Evolutionary conservation across 805 yeast genomes (phyloP).

Genomic region (Teunomyces pallodes): DNA sequence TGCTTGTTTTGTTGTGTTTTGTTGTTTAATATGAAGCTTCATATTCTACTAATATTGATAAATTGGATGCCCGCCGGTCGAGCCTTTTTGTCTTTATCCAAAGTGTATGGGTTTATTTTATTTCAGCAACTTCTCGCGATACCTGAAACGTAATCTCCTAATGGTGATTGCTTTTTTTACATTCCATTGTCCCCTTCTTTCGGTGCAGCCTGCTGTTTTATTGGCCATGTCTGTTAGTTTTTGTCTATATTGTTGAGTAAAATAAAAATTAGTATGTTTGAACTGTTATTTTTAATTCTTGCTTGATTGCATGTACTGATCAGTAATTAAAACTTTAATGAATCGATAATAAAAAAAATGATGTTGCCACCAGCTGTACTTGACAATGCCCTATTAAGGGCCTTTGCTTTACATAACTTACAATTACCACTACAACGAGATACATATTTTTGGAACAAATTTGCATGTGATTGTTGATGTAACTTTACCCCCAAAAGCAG

Average conservation of each 20-base stretch:
- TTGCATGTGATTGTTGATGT: too few species aligned
- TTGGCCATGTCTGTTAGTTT: neutral
- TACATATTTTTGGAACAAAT: too few species aligned
- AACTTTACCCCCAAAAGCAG: too few species aligned
- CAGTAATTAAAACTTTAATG: too few species aligned
- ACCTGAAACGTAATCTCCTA: neutral
- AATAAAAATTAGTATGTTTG: neutral
- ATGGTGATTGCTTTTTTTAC: neutral
- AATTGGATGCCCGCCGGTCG: neutral
- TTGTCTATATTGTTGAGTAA: neutral
- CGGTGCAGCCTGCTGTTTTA: slow-evolving; percentile 1
- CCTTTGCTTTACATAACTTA: too few species aligned
- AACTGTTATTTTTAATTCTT: too few species aligned
- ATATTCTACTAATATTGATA: neutral
- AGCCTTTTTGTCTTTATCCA: neutral
- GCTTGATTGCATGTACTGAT: too few species aligned
- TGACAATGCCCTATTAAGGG: too few species aligned
- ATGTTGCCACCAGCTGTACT: too few species aligned
- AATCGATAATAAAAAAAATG: too few species aligned
- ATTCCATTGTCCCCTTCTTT: neutral
- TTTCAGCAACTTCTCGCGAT: neutral
- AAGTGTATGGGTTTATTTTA: neutral
- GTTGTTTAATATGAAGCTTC: neutral
- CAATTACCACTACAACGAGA: too few species aligned
- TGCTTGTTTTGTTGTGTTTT: neutral